Base-by-base conservation (phyloP, 2,329 filamentous ascomycete species). In the Beauveria scarabaeidicola region DNA sequence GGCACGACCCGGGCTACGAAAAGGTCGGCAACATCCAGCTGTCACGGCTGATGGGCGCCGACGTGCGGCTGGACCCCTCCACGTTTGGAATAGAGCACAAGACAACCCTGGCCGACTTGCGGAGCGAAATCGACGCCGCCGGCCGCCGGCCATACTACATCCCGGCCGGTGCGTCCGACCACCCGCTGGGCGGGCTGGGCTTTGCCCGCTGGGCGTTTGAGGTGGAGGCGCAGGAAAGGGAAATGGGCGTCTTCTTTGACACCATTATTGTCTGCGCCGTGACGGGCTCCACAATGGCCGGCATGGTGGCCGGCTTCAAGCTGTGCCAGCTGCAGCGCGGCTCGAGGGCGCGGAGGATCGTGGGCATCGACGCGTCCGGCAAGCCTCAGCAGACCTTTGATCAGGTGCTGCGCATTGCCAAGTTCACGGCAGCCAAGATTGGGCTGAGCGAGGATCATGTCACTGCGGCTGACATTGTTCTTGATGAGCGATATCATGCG, bases 221-320 rank as follows among this genome's bases (percentile, higher is more conserved):
- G 70, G 83, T 90, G 0, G 76, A 76, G 51, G 74, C 77, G 62
- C 86, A 90, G 71, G 87, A 90, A 71, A 73, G 74, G 62, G 75
- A 80, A 63, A 64, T 83, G 27, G 84, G 83, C 0, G 67, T 88
- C 11, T 86, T 86, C 69, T 90, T 88, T 69, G 84, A 88, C 66
- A 85, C 81, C 1, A 67, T 90, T 8, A 72, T 90, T 58, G 87
- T 88, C 9, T 89, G 86, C 68, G 85, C 84, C 19, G 87, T 89
- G 1, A 89, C 87, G 0, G 88, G 87, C 4, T 85, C 81, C 6
- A 90, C 87, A 1, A 79, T 88, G 68, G 87, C 83, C 0, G 88
- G 88, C 9, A 87, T 90, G 78, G 77, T 90, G 9, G 87, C 86
- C 0, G 88, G 88, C 0, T 89, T 89, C 70, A 88, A 88, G 73